Base-by-base conservation (phyloP, 2,329 filamentous ascomycete genomes). In the Paracorniculantispora psalliotae region DNA sequence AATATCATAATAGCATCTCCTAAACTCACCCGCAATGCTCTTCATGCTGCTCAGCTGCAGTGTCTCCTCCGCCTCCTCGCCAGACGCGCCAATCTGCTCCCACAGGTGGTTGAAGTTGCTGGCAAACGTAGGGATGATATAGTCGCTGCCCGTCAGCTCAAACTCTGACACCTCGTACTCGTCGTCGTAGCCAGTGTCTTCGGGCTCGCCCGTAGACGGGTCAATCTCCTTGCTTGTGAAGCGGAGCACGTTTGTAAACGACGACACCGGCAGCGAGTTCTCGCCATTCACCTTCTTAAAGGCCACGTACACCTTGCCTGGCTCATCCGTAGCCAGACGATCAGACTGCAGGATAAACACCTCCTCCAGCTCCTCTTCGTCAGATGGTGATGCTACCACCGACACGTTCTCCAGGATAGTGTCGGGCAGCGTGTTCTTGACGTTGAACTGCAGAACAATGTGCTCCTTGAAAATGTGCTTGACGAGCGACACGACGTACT, bases 401-500 rank as follows among this genome's bases (percentile, higher is more conserved):
- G 90, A 91, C 17, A 96, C 91, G 63, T 96, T 91, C 71, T 96
- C 91, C 35, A 97, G 81, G 28, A 99, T 85, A 17, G 92, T 96
- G 62, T 92, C 91, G 13, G 91, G 88, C 12, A 99, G 81, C 2
- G 94, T 99, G 79, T 99, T 99, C 82, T 96, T 97, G 73, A 99
- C 87, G 71, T 97, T 91, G 74, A 94, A 99, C 71, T 99, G 94
- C 57, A 99, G 79, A 35, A 99, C 93, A 69, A 99, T 81, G 70
- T 97, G 91, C 72, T 96, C 91, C 77, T 96, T 96, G 86, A 97
- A 99, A 68, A 99, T 86, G 72, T 99, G 94, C 80, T 99, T 99
- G 75, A 97, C 84, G 23, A 94, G 87, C 37, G 84, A 87, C 61
- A 99, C 94, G 53, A 97, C 92, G 68, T 99, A 99, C 75, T 99